Evolutionary conservation across 2,329 filamentous ascomycete species (phyloP).

Genomic region (Penicillium sclerotigenum): DNA sequence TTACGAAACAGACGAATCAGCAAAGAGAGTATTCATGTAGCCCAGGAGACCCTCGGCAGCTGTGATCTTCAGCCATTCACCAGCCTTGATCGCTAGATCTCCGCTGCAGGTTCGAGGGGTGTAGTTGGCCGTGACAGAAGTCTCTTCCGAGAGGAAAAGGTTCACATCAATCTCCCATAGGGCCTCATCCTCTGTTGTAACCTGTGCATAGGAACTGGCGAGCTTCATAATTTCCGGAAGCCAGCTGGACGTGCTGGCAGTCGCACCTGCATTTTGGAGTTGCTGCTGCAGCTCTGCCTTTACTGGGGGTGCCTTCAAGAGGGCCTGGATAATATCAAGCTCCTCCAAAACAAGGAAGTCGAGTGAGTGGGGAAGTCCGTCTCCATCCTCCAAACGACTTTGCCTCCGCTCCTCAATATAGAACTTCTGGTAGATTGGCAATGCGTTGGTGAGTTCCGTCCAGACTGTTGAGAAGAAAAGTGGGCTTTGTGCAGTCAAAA

Average conservation of each 20-base stretch:
- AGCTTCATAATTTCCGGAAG: constrained; percentile 83
- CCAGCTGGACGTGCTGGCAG: constrained; percentile 69
- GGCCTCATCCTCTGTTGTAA: constrained; percentile 87
- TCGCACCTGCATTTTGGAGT: constrained; percentile 58
- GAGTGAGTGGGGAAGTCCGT: constrained; percentile 88
- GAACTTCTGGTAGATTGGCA: constrained; percentile 71
- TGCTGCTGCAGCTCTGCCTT: constrained; percentile 84
- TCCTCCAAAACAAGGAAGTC: constrained; percentile 93
- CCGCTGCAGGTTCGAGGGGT: constrained; percentile 89
- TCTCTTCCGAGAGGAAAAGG: constrained; percentile 91
- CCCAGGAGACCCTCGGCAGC: constrained; percentile 75
- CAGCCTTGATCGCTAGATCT: constrained; percentile 86
- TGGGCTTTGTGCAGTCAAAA: constrained; percentile 78
- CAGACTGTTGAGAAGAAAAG: constrained; percentile 82
- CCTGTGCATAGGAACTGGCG: constrained; percentile 79
- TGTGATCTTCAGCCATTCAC: constrained; percentile 77
- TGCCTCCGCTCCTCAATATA: constrained; percentile 85
- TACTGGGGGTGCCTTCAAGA: constrained; percentile 82
- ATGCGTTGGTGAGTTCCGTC: constrained; percentile 76
- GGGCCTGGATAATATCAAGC: constrained; percentile 89
- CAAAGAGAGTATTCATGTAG: constrained; percentile 72
- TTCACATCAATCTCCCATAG: constrained; percentile 97
- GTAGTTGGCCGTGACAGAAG: constrained; percentile 91
- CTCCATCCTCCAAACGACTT: constrained; percentile 82
- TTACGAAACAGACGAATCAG: constrained; percentile 41